Conservation (phyloP, 192 early-diverging fungal species). For the Entophlyctis helioformis region DNA sequence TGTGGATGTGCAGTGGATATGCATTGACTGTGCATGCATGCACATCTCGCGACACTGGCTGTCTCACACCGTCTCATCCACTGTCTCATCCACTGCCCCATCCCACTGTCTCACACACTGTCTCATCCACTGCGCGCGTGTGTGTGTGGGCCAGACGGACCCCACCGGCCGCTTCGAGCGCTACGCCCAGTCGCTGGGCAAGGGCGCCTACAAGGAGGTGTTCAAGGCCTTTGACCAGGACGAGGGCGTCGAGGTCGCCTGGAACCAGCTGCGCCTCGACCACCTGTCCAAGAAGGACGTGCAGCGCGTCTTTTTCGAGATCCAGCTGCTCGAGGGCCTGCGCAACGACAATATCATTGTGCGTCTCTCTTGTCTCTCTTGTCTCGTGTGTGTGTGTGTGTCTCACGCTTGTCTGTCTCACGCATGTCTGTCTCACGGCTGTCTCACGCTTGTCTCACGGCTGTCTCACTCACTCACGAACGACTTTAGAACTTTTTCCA, state of each 20-base stretch:
- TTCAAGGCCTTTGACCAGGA: conserved; percentile 80
- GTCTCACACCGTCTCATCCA: neutral
- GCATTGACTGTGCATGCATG: neutral
- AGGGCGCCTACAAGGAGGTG: conserved; percentile 80
- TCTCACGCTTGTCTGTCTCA: too few relatives aligned
- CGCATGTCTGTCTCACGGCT: too few relatives aligned
- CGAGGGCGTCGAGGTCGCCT: conserved; percentile 81
- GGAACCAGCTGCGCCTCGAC: conserved; percentile 68
- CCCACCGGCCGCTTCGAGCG: conserved; percentile 57
- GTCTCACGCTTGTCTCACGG: too few relatives aligned
- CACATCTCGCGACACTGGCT: neutral
- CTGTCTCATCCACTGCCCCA: neutral
- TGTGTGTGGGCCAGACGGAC: conserved; percentile 35
- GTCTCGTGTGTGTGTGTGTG: conserved; percentile 15
- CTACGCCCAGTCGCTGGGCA: conserved; percentile 48
- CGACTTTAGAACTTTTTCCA: conserved; percentile 41
- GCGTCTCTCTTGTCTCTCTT: too few relatives aligned
- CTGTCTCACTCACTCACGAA: neutral
- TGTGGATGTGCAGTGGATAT: neutral
- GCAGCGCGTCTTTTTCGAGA: conserved; percentile 29
- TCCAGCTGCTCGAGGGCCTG: conserved; percentile 61
- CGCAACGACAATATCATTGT: conserved; percentile 74
- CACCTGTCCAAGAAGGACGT: conserved; percentile 21
- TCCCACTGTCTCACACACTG: neutral
- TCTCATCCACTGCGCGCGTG: too few relatives aligned